These are phyloP conservation scores for Euphorbia lathyris DNA, from an alignment of 345 rosid species.

Conservation along the genomic window DNA sequence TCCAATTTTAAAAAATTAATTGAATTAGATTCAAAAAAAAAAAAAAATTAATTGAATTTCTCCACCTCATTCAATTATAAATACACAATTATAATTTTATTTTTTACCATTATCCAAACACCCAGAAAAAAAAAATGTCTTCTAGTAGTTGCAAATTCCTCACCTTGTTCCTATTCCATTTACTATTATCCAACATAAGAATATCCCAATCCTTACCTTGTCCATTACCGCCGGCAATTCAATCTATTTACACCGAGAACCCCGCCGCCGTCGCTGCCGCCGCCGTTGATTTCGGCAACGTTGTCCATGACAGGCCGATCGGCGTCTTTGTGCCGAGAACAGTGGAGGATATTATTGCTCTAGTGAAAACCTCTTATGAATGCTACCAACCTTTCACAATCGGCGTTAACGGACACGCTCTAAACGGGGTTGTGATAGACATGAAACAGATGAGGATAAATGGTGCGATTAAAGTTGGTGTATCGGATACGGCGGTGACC, in stretches of 20 bases:
- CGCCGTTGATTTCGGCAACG: conserved; percentile 25
- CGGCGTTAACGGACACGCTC: conserved; percentile 16
- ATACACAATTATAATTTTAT: neutral
- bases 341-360: neutral
- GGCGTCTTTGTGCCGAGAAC: conserved; percentile 21
- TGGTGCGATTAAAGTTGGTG: too few relatives aligned
- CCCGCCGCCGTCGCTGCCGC: neutral
- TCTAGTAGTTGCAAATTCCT: neutral
- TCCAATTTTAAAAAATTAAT: too few relatives aligned
- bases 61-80: too few relatives aligned
- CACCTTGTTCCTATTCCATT: neutral
- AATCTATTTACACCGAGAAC: neutral
- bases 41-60: too few relatives aligned
- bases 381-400: conserved; percentile 16
- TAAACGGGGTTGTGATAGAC: conserved; percentile 20
- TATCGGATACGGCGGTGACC: too few relatives aligned
- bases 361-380: conserved; percentile 15
- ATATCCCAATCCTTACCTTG: neutral
- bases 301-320: conserved; percentile 21
- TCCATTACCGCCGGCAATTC: neutral
- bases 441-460: too few relatives aligned
- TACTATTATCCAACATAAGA: neutral
- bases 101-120: too few relatives aligned
- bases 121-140: too few relatives aligned
- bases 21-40: too few relatives aligned